phyloP scores from a whole-genome alignment of 164 flowering plant species.

The Vitis rotundifolia region DNA sequence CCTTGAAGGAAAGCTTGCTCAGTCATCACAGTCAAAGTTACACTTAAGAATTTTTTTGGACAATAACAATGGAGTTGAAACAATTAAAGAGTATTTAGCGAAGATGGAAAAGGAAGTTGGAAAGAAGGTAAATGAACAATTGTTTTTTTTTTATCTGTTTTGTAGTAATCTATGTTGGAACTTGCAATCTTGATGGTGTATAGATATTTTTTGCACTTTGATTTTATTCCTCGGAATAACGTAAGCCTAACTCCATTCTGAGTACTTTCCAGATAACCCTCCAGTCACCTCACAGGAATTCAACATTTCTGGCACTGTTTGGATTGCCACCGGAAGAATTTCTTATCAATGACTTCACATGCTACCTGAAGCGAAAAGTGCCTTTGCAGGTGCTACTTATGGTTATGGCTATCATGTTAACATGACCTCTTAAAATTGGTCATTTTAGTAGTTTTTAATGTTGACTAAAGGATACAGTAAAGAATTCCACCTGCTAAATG shows the following conservation, averaged over 20 bases:
- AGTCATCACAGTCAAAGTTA: conserved; percentile 68
- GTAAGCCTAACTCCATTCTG: not conserved
- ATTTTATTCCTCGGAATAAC: not conserved
- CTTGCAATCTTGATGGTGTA: not conserved
- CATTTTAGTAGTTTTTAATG: too few species aligned
- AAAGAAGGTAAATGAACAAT: conserved; percentile 53
- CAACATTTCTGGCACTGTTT: conserved; percentile 71
- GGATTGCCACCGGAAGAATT: conserved; percentile 82
- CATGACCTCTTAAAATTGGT: too few species aligned
- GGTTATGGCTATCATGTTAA: not conserved
- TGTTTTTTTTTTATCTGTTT: not conserved
- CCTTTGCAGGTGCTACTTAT: conserved; percentile 59
- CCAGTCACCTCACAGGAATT: conserved; percentile 73
- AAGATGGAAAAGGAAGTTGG: conserved; percentile 91
- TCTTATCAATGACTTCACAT: conserved; percentile 69
- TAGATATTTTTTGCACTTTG: not conserved
- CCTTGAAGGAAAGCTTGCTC: conserved; percentile 72
- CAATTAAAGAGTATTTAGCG: conserved; percentile 62
- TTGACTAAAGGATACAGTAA: too few species aligned
- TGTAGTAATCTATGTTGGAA: not conserved
- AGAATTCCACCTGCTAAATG: too few species aligned
- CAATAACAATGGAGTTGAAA: conserved; percentile 67
- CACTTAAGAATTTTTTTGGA: conserved; percentile 78
- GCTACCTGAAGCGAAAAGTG: conserved; percentile 71
- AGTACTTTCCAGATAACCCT: conserved; percentile 52